Evolutionary conservation across 1,284 basidiomycete genomes (phyloP).

Genomic region (Leccinum solheimii): DNA sequence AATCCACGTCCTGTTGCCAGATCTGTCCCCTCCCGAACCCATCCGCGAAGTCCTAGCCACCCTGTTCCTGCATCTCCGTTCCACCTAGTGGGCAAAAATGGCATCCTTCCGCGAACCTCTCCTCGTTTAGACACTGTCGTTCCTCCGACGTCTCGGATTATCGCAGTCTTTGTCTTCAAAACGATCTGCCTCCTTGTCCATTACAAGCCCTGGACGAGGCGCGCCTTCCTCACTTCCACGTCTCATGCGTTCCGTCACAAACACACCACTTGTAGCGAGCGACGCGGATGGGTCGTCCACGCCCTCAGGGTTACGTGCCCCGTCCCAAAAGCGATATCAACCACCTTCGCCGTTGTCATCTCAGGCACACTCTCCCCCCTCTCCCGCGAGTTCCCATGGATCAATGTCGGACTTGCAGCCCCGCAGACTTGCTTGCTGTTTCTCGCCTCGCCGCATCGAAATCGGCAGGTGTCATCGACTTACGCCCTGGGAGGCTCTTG

Average conservation of each 20-base stretch:
- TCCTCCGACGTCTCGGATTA: constrained; percentile 12
- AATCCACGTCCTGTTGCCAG: constrained; percentile 5
- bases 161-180: constrained; percentile 30
- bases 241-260: constrained; percentile 39
- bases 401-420: constrained; percentile 21
- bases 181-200: constrained; percentile 28
- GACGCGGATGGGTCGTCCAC: constrained; percentile 16
- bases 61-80: constrained; percentile 11
- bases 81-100: constrained; percentile 1
- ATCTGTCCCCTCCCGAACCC: constrained; percentile 23
- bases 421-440: constrained; percentile 7
- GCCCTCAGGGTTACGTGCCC: constrained; percentile 14
- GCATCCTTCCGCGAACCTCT: constrained; percentile 9
- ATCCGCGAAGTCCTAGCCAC: constrained; percentile 24
- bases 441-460: constrained; percentile 21
- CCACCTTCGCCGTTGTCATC: constrained; percentile 35
- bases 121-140: constrained; percentile 14
- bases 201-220: constrained; percentile 10
- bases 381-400: constrained; percentile 34
- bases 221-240: constrained; percentile 37
- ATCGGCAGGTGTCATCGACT: constrained; percentile 25
- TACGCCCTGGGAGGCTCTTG: constrained; percentile 21
- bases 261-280: constrained; percentile 20
- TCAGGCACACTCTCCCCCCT: constrained; percentile 31
- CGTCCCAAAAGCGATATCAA: constrained; percentile 29